phyloP scores from a whole-genome alignment of 345 rosid genomes.

The Balakata baccata region DNA sequence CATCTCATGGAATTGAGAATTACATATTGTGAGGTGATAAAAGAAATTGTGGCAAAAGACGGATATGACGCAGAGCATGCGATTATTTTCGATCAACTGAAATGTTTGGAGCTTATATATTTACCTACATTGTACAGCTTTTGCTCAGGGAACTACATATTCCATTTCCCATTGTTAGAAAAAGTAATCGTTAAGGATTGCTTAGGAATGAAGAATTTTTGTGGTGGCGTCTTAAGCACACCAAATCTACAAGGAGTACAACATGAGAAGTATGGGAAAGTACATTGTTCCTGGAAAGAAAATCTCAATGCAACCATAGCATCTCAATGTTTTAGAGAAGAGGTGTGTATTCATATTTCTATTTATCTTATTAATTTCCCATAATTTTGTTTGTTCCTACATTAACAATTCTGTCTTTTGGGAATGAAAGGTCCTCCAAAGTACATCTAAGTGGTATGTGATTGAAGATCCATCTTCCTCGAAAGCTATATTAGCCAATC shows the following conservation, averaged over 20 bases:
- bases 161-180: background rate
- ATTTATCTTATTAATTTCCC: background rate
- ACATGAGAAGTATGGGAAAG: fast-evolving
- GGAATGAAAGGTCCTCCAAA: no score
- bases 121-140: background rate
- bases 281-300: background rate
- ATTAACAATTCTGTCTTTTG: no score
- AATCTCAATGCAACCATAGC: background rate
- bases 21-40: background rate
- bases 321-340: background rate
- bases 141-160: background rate
- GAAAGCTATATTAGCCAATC: background rate
- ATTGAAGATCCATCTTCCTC: background rate
- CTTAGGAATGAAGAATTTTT: background rate
- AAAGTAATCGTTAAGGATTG: background rate
- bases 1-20: slow-evolving; percentile 14
- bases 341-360: background rate
- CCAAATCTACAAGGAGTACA: background rate
- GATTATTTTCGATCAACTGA: slow-evolving; percentile 7
- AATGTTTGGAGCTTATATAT: background rate
- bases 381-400: no score
- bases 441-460: background rate
- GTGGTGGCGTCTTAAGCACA: background rate
- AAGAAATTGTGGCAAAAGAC: background rate
- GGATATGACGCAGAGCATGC: background rate